These are phyloP conservation scores for Aureobasidium melanogenum DNA, from an alignment of 2,329 filamentous ascomycete genomes.

Conservation along the genomic window DNA sequence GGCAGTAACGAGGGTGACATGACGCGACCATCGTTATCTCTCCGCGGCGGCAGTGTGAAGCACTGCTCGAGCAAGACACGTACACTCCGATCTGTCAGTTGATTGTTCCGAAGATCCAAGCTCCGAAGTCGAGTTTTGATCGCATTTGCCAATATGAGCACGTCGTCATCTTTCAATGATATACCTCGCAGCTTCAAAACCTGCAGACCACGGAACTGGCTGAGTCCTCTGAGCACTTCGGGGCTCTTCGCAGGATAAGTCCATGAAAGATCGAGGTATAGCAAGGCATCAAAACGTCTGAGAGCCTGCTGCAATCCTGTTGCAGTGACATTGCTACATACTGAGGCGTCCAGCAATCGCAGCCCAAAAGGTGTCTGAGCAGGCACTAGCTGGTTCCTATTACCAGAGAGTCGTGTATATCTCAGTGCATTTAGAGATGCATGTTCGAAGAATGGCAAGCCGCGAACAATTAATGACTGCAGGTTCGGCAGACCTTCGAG, in stretches of 20 bases:
- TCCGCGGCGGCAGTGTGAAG: conserved; percentile 24
- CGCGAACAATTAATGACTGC: conserved; percentile 51
- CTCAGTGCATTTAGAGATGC: conserved; percentile 44
- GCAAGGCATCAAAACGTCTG: conserved; percentile 43
- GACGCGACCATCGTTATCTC: conserved; percentile 8
- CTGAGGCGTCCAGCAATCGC: conserved; percentile 47
- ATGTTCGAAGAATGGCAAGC: conserved; percentile 54
- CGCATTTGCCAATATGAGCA: conserved; percentile 42
- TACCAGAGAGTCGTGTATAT: conserved; percentile 12
- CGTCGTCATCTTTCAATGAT: conserved; percentile 44
- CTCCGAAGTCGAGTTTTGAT: conserved; percentile 46
- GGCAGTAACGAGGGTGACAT: conserved; percentile 22
- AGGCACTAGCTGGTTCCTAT: neutral
- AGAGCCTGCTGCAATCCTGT: conserved; percentile 44
- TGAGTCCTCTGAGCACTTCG: conserved; percentile 39
- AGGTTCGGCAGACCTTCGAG: conserved; percentile 49
- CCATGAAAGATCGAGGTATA: conserved; percentile 52
- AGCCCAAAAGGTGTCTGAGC: conserved; percentile 33
- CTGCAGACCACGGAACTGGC: conserved; percentile 41
- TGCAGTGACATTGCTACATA: conserved; percentile 51
- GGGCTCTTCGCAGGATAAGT: conserved; percentile 23
- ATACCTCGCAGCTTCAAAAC: conserved; percentile 49
- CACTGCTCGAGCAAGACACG: conserved; percentile 44
- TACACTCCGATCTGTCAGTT: conserved; percentile 47
- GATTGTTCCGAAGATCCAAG: conserved; percentile 49